Evolutionary conservation across 2,329 filamentous ascomycete species (phyloP), one percentile per base, ranked within the genome.

Genomic region (Talaromyces sp.): DNA sequence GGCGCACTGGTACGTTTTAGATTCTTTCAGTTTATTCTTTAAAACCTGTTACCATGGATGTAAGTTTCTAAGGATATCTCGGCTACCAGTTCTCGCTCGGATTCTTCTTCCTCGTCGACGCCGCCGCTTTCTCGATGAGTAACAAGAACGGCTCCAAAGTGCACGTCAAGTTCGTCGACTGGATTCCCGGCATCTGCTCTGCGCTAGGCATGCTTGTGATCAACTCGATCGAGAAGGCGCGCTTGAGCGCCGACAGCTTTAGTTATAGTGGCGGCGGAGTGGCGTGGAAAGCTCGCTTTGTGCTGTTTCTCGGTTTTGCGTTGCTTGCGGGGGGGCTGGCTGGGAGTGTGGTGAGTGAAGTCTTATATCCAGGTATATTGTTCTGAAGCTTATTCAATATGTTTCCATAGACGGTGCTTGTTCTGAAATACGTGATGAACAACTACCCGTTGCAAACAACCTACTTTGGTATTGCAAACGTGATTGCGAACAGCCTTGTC

Each of bases 111-210:
- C 82, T 89, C 66, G 81, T 89, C 74, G 86, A 89, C 67, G 84
- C 85, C 62, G 82, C 86, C 19, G 80, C 84, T 61, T 88, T 81
- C 76, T 88, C 85, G 56, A 84, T 84, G 67, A 86, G 85, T 61
- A 68, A 78, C 58, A 80, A 80, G 69, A 89, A 89, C 72, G 84
- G 82, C 64, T 84, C 84, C 56, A 73, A 80, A 62, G 81, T 86
- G 21, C 85, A 89, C 74, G 81, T 89, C 70, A 88, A 83, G 72
- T 89, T 89, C 73, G 81, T 89, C 65, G 86, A 89, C 77, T 89
- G 86, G 86, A 86, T 89, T 66, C 87, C 86, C 3, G 82, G 83
- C 62, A 89, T 89, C 75, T 89, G 87, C 79, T 87, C 84, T 50
- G 81, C 84, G 62, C 80, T 89, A 32, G 86, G 86, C 62, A 89